phyloP scores from a whole-genome alignment of 108 stramenopile genomes.

The Nitzschia sp. region DNA sequence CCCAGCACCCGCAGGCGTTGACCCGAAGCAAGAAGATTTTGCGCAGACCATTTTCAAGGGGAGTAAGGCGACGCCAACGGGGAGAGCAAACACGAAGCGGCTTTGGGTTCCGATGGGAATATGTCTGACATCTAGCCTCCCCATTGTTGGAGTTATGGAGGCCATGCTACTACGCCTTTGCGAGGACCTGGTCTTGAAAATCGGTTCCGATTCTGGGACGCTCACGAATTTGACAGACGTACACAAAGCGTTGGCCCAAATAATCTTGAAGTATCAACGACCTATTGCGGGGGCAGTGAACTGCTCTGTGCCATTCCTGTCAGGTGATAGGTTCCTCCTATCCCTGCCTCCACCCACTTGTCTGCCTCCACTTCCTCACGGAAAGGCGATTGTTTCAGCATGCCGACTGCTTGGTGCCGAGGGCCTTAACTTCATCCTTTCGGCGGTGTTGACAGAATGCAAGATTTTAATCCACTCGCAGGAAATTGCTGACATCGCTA shows the following conservation, averaged over 20 bases:
- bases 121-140: constrained; percentile 69
- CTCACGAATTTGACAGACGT: constrained; percentile 26
- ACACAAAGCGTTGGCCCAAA: constrained; percentile 58
- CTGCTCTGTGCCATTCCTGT: constrained; percentile 83
- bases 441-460: constrained; percentile 85
- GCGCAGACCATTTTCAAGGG: constrained; percentile 48
- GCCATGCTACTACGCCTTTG: constrained; percentile 78
- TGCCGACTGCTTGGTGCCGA: constrained; percentile 83
- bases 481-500: constrained; percentile 78
- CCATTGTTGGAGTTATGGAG: constrained; percentile 82
- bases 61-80: background rate
- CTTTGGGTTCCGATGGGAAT: constrained; percentile 88
- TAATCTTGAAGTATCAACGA: constrained; percentile 74
- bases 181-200: constrained; percentile 56
- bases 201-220: background rate
- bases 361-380: constrained; percentile 81
- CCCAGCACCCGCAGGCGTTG: constrained; percentile 78
- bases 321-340: constrained; percentile 74
- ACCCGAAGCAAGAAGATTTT: constrained; percentile 81
- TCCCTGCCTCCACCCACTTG: constrained; percentile 68
- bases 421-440: constrained; percentile 73
- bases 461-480: constrained; percentile 83
- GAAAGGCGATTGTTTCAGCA: constrained; percentile 62
- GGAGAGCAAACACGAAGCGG: constrained; percentile 33
- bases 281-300: constrained; percentile 85